Evolutionary conservation across 2,329 filamentous ascomycete genomes (phyloP).

Genomic region (Talaromyces islandicus): DNA sequence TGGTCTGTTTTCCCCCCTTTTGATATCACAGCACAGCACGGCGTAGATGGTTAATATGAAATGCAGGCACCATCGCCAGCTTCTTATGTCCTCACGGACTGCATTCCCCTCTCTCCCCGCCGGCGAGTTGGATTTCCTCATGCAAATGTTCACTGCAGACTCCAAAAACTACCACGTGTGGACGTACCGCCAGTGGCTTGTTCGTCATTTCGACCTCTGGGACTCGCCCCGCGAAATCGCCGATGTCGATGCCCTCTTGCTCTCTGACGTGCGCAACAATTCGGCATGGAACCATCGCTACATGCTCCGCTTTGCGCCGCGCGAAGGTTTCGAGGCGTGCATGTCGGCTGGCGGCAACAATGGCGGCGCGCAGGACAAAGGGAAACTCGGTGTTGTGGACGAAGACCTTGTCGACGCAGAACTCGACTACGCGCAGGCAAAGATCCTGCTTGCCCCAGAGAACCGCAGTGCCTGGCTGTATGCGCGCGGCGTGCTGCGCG

Average conservation of each 20-base stretch:
- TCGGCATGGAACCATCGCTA: slow-evolving; percentile 97
- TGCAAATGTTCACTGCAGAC: slow-evolving; percentile 74
- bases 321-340: slow-evolving; percentile 34
- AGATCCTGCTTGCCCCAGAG: slow-evolving; percentile 75
- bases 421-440: slow-evolving; percentile 64
- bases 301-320: slow-evolving; percentile 76
- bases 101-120: slow-evolving; percentile 52
- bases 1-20: slow-evolving; percentile 48
- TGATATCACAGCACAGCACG: too few relatives aligned
- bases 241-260: slow-evolving; percentile 66
- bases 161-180: slow-evolving; percentile 98
- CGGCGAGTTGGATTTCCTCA: slow-evolving; percentile 70
- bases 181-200: slow-evolving; percentile 80
- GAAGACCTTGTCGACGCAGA: slow-evolving; percentile 65
- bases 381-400: slow-evolving; percentile 45
- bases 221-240: slow-evolving; percentile 57
- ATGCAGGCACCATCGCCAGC: slow-evolving; percentile 54
- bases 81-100: slow-evolving; percentile 43
- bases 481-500: slow-evolving; percentile 66
- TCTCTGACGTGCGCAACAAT: slow-evolving; percentile 85
- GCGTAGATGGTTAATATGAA: too few relatives aligned
- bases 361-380: slow-evolving; percentile 18
- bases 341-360: slow-evolving; percentile 21
- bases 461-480: slow-evolving; percentile 96
- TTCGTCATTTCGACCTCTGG: slow-evolving; percentile 58